Conservation (phyloP, 768 basidiomycete genomes). For the Rhodotorula babjevae region DNA sequence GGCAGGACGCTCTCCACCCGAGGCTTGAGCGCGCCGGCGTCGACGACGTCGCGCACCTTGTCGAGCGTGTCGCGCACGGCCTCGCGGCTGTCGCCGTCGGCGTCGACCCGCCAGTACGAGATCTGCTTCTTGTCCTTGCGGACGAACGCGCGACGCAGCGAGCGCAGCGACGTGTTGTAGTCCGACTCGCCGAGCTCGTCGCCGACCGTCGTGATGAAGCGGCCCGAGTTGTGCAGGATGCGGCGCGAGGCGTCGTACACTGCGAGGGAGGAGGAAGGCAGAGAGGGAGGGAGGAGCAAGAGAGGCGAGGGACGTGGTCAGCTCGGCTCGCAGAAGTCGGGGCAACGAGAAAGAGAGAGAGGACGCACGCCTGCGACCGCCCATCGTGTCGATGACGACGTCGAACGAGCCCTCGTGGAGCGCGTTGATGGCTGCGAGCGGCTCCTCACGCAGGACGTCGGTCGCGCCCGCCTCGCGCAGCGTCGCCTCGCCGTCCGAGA, state of each 20-base stretch:
- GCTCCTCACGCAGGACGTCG: conserved; percentile 41
- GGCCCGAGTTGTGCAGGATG: conserved; percentile 40
- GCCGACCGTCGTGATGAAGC: conserved; percentile 35
- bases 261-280: not conserved
- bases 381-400: conserved; percentile 43
- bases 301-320: not conserved
- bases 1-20: conserved; percentile 26
- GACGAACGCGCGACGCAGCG: conserved; percentile 43
- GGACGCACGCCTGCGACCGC: conserved; percentile 33
- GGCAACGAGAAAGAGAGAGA: too few relatives aligned
- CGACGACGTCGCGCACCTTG: conserved; percentile 36
- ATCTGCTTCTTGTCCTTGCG: conserved; percentile 42
- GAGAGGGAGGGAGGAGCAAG: too few relatives aligned
- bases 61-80: conserved; percentile 41
- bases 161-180: conserved; percentile 28
- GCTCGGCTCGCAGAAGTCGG: too few relatives aligned
- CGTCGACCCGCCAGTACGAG: conserved; percentile 32
- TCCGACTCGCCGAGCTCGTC: conserved; percentile 13
- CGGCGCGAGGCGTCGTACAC: conserved; percentile 43
- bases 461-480: conserved; percentile 34
- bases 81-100: conserved; percentile 35
- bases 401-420: conserved; percentile 43
- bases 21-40: conserved; percentile 24
- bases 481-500: conserved; percentile 31
- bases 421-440: conserved; percentile 36